Conservation (phyloP, 2,329 filamentous ascomycete genomes). For the Nothophaeocryptopus gaeumannii region DNA sequence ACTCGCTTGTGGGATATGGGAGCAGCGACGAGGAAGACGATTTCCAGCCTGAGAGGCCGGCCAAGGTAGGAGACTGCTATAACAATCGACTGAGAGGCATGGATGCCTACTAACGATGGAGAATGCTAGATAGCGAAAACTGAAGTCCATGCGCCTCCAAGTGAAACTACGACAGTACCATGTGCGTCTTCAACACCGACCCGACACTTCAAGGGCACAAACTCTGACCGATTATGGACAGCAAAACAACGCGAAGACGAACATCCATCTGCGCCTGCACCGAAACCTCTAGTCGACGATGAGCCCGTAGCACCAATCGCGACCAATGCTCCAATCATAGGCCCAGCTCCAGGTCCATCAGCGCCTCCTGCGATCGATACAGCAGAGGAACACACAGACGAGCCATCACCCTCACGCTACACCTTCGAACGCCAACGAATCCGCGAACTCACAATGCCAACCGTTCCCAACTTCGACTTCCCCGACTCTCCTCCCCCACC, state of each 20-base stretch:
- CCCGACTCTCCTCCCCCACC: slow-evolving; percentile 65
- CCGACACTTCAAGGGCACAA: too few relatives aligned
- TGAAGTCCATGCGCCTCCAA: slow-evolving; percentile 10
- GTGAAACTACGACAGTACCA: not conserved
- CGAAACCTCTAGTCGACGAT: not conserved
- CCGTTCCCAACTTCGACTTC: slow-evolving; percentile 69
- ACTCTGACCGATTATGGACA: not conserved
- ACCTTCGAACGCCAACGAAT: slow-evolving; percentile 62
- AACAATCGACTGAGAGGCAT: slow-evolving; percentile 25
- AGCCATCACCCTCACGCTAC: slow-evolving; percentile 59
- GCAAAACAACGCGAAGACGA: not conserved
- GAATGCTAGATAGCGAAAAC: slow-evolving; percentile 30
- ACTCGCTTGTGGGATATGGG: slow-evolving; percentile 43
- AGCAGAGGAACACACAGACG: slow-evolving; percentile 17
- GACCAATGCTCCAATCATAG: not conserved
- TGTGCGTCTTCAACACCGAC: too few relatives aligned
- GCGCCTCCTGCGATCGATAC: slow-evolving; percentile 4
- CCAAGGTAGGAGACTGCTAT: slow-evolving; percentile 41
- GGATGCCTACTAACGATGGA: slow-evolving; percentile 48
- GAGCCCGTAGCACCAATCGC: not conserved
- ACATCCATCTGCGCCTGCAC: not conserved
- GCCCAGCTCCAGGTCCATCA: slow-evolving; percentile 16
- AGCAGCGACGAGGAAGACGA: slow-evolving; percentile 48
- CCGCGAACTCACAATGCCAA: slow-evolving; percentile 70
- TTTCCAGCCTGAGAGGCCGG: slow-evolving; percentile 27